Conservation (phyloP, 129 eudicot species). For the Pseudognaphalium luteoalbum region DNA sequence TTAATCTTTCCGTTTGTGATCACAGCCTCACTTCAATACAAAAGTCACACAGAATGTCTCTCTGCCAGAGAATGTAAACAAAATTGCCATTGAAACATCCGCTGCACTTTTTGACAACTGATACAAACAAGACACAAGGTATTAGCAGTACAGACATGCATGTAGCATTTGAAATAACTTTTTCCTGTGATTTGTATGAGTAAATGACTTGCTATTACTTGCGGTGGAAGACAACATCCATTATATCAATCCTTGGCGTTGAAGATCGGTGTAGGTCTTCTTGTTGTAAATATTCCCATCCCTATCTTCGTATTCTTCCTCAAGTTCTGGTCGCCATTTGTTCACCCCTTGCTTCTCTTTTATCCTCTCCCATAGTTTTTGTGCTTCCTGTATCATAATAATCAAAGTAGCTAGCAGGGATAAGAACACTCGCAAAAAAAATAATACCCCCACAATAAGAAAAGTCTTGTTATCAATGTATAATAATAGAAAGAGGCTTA, state of each 20-base stretch:
- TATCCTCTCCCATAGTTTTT: slow-evolving; percentile 81
- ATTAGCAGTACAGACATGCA: neutral
- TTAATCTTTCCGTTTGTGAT: neutral
- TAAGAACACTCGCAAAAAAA: neutral
- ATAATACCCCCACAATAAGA: neutral
- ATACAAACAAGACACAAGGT: slow-evolving; percentile 1
- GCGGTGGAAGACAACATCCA: neutral
- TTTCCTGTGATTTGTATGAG: neutral
- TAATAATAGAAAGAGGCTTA: slow-evolving; percentile 18
- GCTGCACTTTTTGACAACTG: neutral
- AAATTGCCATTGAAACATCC: neutral
- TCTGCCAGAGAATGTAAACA: too few relatives aligned
- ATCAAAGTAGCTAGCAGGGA: neutral
- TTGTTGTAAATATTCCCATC: slow-evolving; percentile 93
- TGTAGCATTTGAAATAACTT: neutral
- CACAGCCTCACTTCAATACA: neutral
- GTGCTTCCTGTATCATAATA: slow-evolving; percentile 55
- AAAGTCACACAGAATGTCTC: too few relatives aligned
- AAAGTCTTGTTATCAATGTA: neutral
- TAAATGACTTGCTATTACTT: slow-evolving; percentile 8
- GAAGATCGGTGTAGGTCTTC: slow-evolving; percentile 88
- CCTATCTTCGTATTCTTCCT: slow-evolving; percentile 91
- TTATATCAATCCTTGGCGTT: slow-evolving; percentile 87
- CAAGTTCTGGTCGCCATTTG: slow-evolving; percentile 97
- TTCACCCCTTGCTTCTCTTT: slow-evolving; percentile 86